phyloP scores from a whole-genome alignment of 495 filamentous ascomycete species.

The Lepidopterella palustris region DNA sequence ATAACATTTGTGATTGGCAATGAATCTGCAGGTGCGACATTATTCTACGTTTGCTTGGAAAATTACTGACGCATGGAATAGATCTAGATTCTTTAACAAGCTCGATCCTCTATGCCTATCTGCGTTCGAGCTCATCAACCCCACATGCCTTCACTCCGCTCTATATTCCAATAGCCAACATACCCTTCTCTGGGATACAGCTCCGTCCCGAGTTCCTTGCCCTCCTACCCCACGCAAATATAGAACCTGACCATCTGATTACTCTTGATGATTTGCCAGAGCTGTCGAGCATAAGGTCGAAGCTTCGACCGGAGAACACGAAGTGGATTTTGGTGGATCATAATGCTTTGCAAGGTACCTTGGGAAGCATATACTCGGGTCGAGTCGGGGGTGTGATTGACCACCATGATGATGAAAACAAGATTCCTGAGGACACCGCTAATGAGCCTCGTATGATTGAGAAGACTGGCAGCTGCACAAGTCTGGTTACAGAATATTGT shows the following conservation, averaged over 20 bases:
- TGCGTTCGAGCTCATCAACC: slow-evolving; percentile 51
- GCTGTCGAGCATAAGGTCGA: slow-evolving; percentile 21
- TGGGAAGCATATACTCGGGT: slow-evolving; percentile 39
- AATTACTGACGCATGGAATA: slow-evolving; percentile 24
- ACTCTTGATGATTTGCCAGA: slow-evolving; percentile 42
- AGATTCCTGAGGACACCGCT: slow-evolving; percentile 44
- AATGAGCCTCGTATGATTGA: slow-evolving; percentile 57
- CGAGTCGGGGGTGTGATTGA: slow-evolving; percentile 74
- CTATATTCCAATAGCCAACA: slow-evolving; percentile 78
- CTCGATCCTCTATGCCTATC: slow-evolving; percentile 78
- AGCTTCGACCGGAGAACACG: slow-evolving; percentile 36
- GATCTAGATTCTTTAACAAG: slow-evolving; percentile 92
- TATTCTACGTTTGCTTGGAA: not conserved
- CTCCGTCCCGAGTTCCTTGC: slow-evolving; percentile 72
- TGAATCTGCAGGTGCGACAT: slow-evolving; percentile 58
- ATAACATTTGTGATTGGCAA: slow-evolving; percentile 65
- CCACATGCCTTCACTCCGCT: slow-evolving; percentile 43
- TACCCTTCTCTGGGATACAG: slow-evolving; percentile 59
- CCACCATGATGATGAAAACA: slow-evolving; percentile 79
- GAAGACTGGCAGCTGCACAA: slow-evolving; percentile 68
- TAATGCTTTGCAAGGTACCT: slow-evolving; percentile 61
- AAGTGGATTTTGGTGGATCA: slow-evolving; percentile 80
- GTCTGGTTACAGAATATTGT: slow-evolving; percentile 63
- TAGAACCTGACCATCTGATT: slow-evolving; percentile 38
- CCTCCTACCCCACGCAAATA: slow-evolving; percentile 40